Percentiles rank a stretch among this genome's conserved stretches.
Conservation (phyloP, 2,329 filamentous ascomycete genomes). For the Phyllosticta paracitricarpa region DNA sequence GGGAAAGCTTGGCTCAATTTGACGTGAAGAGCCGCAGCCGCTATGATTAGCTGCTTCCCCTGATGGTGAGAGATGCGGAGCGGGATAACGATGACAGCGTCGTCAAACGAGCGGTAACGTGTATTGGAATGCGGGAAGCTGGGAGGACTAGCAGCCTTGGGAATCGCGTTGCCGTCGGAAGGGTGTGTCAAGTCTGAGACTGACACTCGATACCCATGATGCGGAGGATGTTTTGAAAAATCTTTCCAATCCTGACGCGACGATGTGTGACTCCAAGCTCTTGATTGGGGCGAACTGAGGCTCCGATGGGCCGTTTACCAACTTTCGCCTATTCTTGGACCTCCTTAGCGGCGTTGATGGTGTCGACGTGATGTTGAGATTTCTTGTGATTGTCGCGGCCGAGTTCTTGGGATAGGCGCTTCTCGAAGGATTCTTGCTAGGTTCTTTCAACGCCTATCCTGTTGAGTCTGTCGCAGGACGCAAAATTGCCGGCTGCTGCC, state of each 20-base stretch:
- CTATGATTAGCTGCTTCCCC: neutral
- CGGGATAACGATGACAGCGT: neutral
- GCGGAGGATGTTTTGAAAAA: neutral
- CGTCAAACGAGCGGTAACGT: neutral
- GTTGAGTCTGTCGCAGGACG: neutral
- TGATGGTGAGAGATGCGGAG: neutral
- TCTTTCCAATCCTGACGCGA: neutral
- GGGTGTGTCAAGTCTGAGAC: slow-evolving; percentile 9
- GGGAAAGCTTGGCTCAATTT: neutral
- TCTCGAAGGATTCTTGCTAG: neutral
- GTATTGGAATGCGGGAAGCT: neutral
- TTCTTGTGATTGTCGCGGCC: neutral
- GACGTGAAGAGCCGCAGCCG: neutral
- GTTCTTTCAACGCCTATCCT: neutral
- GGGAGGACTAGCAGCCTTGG: neutral
- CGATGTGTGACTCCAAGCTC: neutral
- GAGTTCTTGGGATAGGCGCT: neutral
- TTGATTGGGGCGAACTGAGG: neutral
- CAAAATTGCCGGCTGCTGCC: neutral
- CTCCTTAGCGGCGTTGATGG: neutral
- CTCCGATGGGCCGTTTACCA: neutral
- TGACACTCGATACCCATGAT: neutral
- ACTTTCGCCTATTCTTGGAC: neutral
- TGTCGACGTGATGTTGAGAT: neutral
- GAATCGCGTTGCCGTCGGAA: slow-evolving; percentile 6